phyloP scores from a whole-genome alignment of 345 rosid genomes.

The Ceriops zippeliana region DNA sequence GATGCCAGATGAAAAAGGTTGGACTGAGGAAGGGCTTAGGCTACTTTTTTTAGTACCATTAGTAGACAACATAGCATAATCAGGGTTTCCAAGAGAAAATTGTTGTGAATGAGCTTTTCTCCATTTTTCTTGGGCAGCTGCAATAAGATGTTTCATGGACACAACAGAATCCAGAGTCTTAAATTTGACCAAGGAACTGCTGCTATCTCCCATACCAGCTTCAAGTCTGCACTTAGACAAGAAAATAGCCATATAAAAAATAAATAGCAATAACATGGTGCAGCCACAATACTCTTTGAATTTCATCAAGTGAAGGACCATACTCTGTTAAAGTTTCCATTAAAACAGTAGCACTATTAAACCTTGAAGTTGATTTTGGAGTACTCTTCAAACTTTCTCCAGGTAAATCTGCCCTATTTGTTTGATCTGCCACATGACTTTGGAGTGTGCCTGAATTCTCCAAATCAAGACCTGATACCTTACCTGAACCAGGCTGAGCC shows the following conservation, averaged over 20 bases:
- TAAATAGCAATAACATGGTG: slow-evolving; percentile 6
- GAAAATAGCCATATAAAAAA: slow-evolving; percentile 3
- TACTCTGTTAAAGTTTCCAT: slow-evolving; percentile 40
- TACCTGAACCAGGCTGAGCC: slow-evolving; percentile 38
- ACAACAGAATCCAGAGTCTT: slow-evolving; percentile 53
- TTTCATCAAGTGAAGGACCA: slow-evolving; percentile 33
- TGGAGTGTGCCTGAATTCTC: slow-evolving; percentile 42
- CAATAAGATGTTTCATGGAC: slow-evolving; percentile 85
- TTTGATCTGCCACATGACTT: slow-evolving; percentile 43
- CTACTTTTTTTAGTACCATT: slow-evolving; percentile 45
- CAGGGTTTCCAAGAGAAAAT: slow-evolving; percentile 42
- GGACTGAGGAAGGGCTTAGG: slow-evolving; percentile 50
- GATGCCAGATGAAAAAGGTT: slow-evolving; percentile 40
- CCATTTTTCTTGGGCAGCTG: slow-evolving; percentile 93
- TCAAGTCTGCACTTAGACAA: slow-evolving; percentile 38
- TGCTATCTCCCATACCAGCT: slow-evolving; percentile 38
- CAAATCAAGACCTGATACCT: slow-evolving; percentile 33
- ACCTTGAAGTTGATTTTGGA: slow-evolving; percentile 41
- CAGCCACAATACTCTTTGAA: slow-evolving; percentile 28
- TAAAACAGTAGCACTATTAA: slow-evolving; percentile 34
- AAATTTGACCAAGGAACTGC: slow-evolving; percentile 35
- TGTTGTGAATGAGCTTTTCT: slow-evolving; percentile 64
- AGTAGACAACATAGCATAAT: slow-evolving; percentile 27
- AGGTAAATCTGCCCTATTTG: slow-evolving; percentile 38
- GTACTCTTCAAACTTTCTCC: slow-evolving; percentile 48